These are phyloP conservation scores for Metschnikowia santaceciliae DNA, from an alignment of 805 yeast genomes.

Conservation along the genomic window DNA sequence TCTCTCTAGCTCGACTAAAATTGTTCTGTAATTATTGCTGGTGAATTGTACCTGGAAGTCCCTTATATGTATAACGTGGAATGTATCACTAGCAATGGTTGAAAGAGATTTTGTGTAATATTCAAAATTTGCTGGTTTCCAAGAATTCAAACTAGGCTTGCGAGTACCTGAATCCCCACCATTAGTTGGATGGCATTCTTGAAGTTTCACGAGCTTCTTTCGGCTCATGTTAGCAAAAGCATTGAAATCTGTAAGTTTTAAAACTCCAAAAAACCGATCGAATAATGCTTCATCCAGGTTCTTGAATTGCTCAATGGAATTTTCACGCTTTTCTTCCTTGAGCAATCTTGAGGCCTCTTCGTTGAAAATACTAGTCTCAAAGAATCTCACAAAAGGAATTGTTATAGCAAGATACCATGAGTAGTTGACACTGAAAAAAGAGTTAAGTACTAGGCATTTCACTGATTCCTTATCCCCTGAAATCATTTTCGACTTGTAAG, in stretches of 20 bases:
- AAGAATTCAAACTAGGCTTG: neutral
- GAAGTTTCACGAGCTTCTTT: constrained; percentile 13
- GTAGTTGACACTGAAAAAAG: constrained; percentile 31
- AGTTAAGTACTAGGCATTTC: constrained; percentile 33
- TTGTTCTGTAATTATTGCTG: constrained; percentile 21
- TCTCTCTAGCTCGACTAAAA: constrained; percentile 32
- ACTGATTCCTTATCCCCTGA: constrained; percentile 17
- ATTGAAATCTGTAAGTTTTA: constrained; percentile 10
- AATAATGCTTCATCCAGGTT: constrained; percentile 9
- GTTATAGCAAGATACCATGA: constrained; percentile 37
- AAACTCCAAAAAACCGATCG: constrained; percentile 6
- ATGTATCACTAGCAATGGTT: constrained; percentile 25
- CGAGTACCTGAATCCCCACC: neutral
- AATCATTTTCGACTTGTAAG: constrained; percentile 18
- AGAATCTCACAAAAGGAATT: constrained; percentile 33
- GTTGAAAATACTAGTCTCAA: constrained; percentile 29
- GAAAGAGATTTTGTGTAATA: constrained; percentile 20
- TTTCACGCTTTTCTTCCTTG: neutral
- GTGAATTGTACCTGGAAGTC: constrained; percentile 34
- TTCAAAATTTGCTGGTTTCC: constrained; percentile 17
- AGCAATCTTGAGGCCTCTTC: constrained; percentile 18
- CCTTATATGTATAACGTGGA: constrained; percentile 35
- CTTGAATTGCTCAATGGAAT: constrained; percentile 1
- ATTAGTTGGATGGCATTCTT: constrained; percentile 1
- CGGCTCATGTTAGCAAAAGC: constrained; percentile 8